These are phyloP conservation scores for Sonneratia caseolaris DNA, from an alignment of 345 rosid genomes.

Conservation along the genomic window DNA sequence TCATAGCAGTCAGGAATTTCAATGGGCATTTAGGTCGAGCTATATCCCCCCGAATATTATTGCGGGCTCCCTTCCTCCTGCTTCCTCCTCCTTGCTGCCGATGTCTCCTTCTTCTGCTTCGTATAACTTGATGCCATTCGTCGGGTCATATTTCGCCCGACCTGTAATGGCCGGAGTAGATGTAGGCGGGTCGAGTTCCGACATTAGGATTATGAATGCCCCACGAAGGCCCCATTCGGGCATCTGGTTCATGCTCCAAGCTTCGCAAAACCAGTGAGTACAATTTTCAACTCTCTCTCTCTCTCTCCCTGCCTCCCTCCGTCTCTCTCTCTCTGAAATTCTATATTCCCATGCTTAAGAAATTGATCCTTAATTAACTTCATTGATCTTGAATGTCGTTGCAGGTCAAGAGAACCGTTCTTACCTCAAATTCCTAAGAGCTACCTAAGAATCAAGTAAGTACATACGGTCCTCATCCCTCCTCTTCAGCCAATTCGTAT, in stretches of 20 bases:
- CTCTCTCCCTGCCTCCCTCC: neutral
- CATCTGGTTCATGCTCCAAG: slow-evolving; percentile 89
- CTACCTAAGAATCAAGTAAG: slow-evolving; percentile 97
- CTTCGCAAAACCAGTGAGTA: slow-evolving; percentile 91
- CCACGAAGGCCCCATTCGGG: slow-evolving; percentile 79
- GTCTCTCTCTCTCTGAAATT: neutral
- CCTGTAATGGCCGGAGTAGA: slow-evolving; percentile 41
- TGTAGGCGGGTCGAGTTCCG: slow-evolving; percentile 54
- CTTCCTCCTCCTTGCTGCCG: slow-evolving; percentile 30
- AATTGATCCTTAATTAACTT: neutral
- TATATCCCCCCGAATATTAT: slow-evolving; percentile 23
- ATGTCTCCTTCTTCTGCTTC: slow-evolving; percentile 31
- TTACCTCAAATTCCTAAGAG: slow-evolving; percentile 93
- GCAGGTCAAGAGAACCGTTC: slow-evolving; percentile 76
- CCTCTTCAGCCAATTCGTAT: neutral
- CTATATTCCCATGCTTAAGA: neutral
- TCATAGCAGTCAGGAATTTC: slow-evolving; percentile 37
- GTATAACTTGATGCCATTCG: slow-evolving; percentile 35
- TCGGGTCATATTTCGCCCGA: slow-evolving; percentile 47
- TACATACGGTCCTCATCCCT: neutral
- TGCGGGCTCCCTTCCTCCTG: slow-evolving; percentile 10
- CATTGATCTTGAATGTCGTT: slow-evolving; percentile 9
- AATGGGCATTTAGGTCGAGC: slow-evolving; percentile 58
- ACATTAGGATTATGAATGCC: slow-evolving; percentile 67
- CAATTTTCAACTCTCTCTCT: neutral